Conservation (phyloP, 1,139 yeast genomes). For the Geotrichum phurueaensis region DNA sequence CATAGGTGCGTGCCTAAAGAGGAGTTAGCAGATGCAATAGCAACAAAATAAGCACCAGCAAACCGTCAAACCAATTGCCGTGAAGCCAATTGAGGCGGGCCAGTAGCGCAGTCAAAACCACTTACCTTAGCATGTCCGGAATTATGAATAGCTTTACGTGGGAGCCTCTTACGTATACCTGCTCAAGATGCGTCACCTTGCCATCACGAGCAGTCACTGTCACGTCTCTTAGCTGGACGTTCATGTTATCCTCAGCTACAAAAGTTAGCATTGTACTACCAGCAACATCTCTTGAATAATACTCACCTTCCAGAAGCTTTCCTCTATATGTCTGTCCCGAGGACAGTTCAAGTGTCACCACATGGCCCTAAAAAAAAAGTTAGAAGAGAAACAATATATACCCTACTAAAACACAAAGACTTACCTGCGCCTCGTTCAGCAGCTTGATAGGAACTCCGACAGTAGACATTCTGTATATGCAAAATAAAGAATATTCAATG, state of each 20-base stretch:
- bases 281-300: not conserved
- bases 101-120: not conserved
- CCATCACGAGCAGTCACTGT: conserved; percentile 76
- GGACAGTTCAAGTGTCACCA: conserved; percentile 72
- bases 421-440: conserved; percentile 70
- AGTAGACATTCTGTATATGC: conserved; percentile 17
- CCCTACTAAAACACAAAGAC: conserved; percentile 20
- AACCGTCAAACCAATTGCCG: not conserved
- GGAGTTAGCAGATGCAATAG: not conserved
- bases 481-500: not conserved
- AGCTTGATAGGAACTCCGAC: conserved; percentile 82
- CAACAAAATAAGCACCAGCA: not conserved
- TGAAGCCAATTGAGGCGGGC: not conserved
- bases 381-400: not conserved
- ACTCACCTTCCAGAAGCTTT: conserved; percentile 61
- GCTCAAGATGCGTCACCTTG: conserved; percentile 67
- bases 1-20: conserved; percentile 68
- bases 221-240: conserved; percentile 77
- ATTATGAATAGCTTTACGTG: conserved; percentile 77
- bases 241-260: conserved; percentile 78
- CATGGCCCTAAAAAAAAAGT: conserved; percentile 54
- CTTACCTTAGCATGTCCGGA: conserved; percentile 66
- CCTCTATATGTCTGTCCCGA: conserved; percentile 89
- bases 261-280: not conserved
- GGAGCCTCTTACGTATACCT: conserved; percentile 87